Base-by-base conservation (phyloP, 1,284 basidiomycete genomes). In the Cutaneotrichosporon curvatum region DNA sequence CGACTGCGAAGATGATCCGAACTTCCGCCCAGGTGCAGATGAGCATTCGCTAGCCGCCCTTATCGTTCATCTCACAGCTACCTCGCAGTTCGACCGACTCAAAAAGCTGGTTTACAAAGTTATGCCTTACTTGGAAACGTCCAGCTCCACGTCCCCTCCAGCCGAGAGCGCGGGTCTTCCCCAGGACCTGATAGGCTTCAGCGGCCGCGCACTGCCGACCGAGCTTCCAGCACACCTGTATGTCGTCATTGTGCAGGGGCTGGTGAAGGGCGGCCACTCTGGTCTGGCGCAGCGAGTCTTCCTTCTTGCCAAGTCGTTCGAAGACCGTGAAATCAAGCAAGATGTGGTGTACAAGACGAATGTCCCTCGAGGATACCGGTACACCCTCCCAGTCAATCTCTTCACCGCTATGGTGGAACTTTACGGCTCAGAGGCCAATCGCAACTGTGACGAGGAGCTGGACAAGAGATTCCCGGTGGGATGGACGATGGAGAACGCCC, bases 221-320 rank as follows among this genome's bases (percentile, higher is more conserved):
- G 23, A 37, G 0, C 43, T 63, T n/a, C 35, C 51, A 6, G 47
- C 56, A 12, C 18, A 40, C 5, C 39, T 65, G 1, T 67, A 60
- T 37, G 22, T 50, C 2, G 49, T 56, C 9, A 44, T 70, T 6
- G 28, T 68, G 2, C 39, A 46, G 3, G 62, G 50, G 0, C 42
- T 68, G 1, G 53, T 55, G 15, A 59, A 65, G 37, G 40, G 50
- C 2, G 61, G 61, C 9, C 50, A 57, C 18, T 58, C 55, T 1
- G 58, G 58, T 6, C 49, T 70, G 1, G 63, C 61, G 3, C 63
- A 67, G 42, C 53, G 65, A 11, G 48, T 70, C 2, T 67, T 50
- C 47, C 31, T 25, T 4, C 42, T 63, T 11, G 63, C 61, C 6
- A 35, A 50, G 20, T 47, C 54, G 4, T 39, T 25, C 31, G 46